Evolutionary conservation across 257 asterid genomes (phyloP), one percentile per base, ranked within the genome.

Genomic region (Parsonsia alboflavescens): DNA sequence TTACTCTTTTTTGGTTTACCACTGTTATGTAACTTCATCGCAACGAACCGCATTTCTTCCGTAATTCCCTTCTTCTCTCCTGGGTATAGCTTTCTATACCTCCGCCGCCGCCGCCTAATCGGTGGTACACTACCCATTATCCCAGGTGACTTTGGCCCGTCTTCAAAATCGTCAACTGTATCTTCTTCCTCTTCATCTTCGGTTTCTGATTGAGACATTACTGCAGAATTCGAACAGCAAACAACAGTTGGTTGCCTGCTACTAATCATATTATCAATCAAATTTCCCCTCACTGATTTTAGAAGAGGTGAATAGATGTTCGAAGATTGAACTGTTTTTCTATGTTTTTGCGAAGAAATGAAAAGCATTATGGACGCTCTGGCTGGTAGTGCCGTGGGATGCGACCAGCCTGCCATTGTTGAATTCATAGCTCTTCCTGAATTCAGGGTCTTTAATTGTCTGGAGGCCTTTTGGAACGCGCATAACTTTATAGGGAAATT

Each of bases 41-140:
- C 91, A 33, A 94, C 92, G 73, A 94, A 94, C 72, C 98, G 85
- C 97, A 92, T 90, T 82, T 94, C 98, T 88, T 94, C 97, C 30
- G 93, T 85, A 13, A 94, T 90, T 17, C 98, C 98, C 58, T 83
- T 67, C 26, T 53, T 72, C 86, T 94, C 98, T 21, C 97, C 98
- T 22, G 98, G 98, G 75, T 83, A 90, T 84, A 76, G 84, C 84
- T 90, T 92, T 83, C 98, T 76, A 67, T 92, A 94, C 81, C 97
- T 83, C 80, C 84, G 81, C 70, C 88, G 81, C 83, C 72, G 77
- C 80, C 74, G 79, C 81, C 57, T 72, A 66, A 83, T 67, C 5
- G 89, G 88, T 64, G 87, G 82, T 71, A 66, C 69, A 49, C 62
- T 54, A 81, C 75, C 87, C 71, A 80, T 78, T 53, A 67, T 58